These are phyloP conservation scores for Sporisorium exsertum DNA, from an alignment of 1,284 basidiomycete genomes.

Conservation along the genomic window DNA sequence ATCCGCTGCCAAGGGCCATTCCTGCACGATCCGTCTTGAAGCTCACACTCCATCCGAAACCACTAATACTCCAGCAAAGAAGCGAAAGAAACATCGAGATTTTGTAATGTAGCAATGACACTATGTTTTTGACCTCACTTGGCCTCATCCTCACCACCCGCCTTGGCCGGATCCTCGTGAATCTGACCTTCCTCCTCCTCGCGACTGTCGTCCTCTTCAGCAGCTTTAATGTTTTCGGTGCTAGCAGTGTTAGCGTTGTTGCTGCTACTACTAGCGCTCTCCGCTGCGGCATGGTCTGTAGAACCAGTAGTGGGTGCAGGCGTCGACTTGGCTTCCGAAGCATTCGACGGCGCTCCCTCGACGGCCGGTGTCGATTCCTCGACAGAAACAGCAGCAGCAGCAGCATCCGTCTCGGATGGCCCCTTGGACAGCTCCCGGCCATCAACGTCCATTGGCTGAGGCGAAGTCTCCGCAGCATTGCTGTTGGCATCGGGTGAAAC, in stretches of 20 bases:
- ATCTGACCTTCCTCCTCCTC: conserved; percentile 30
- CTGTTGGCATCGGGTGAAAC: conserved; percentile 10
- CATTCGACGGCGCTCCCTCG: conserved; percentile 4
- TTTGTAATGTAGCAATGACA: conserved; percentile 6
- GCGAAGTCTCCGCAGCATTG: conserved; percentile 1
- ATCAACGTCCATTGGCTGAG: conserved; percentile 30
- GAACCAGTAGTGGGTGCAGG: conserved; percentile 8
- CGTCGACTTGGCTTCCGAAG: not conserved
- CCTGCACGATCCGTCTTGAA: too few species aligned
- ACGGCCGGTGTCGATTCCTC: conserved; percentile 11
- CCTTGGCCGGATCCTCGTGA: conserved; percentile 11
- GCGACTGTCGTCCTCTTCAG: conserved; percentile 6
- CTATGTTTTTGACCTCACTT: conserved; percentile 1
- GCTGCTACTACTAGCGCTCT: too few species aligned
- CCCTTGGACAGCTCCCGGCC: conserved; percentile 8
- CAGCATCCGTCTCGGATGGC: not conserved
- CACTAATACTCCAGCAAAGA: not conserved
- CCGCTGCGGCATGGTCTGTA: not conserved
- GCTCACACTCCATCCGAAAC: too few species aligned
- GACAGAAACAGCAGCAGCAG: not conserved
- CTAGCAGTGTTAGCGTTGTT: not conserved
- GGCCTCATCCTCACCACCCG: conserved; percentile 5
- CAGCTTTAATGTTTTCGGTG: not conserved
- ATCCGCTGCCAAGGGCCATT: too few species aligned
- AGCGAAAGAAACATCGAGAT: not conserved